Base-by-base conservation (phyloP, 495 filamentous ascomycete genomes). In the Pseudevernia furfuracea region DNA sequence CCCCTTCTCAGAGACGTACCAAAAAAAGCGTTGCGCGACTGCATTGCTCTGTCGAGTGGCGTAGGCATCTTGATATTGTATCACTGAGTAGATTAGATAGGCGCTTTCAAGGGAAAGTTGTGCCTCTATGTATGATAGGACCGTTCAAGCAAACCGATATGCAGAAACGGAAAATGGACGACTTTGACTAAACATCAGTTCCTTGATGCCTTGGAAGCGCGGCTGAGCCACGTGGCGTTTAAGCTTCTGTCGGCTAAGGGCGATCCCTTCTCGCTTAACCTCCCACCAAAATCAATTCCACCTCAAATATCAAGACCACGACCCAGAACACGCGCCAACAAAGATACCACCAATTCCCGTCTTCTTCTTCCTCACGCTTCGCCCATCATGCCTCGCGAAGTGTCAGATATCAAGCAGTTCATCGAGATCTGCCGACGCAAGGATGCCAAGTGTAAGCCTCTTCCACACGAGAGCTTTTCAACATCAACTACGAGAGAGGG, bases 321-420 rank as follows among this genome's bases (percentile, higher is more conserved):
- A 67, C 70, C n/a, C n/a, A n/a, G n/a, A 73, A 66, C 52, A 19
- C 23, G n/a, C 60, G 28, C n/a, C 28, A 53, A 61, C 59, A 62
- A 69, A 63, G 23, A 65, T 60, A 59, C 48, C 32, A 37, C 55
- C 46, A 44, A 59, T 30, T 41, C 61, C 65, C 64, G 56, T 30
- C 38, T 60, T 64, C 64, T 52, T 67, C 65, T 60, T 52, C 63
- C 66, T n/a, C 14, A 39, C 34, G 52, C 52, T 44, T 66, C 73
- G 71, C 70, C 76, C 82, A 85, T 60, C 69, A 99, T 99, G 94
- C 94, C 94, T 87, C 84, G 86, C 73, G 92, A 97, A 92, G 87
- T 97, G 79, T 89, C 87, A 74, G 95, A 97, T 74, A 97, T 99
- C 88, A 99, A 97, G 90, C 81, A 96, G 83, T 99, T 99, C 88